Base-by-base conservation (phyloP, 192 early-diverging fungal genomes). In the Backusella circina region DNA sequence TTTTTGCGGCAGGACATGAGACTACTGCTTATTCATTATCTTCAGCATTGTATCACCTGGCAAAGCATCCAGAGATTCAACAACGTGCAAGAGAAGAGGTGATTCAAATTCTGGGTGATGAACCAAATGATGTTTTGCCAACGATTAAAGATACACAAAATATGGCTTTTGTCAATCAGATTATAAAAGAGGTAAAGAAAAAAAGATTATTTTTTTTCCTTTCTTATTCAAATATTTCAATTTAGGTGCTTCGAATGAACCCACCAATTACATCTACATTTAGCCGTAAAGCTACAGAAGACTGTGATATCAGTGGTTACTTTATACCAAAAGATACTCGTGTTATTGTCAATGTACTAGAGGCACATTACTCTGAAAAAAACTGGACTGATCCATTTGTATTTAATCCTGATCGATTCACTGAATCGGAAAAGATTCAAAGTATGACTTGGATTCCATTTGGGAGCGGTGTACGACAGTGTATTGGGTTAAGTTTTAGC, bases 401-500 rank as follows among this genome's bases (percentile, higher is more conserved):
- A 18, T 79, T 79, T 44, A 50, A 79, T 68, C 77, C 77, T 18
- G 77, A 79, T 12, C 26, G 77, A 41, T 79, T 79, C 18, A 36
- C 35, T n/a, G 77, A 74, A n/a, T 28, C 21, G 5, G 44, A 47
- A 47, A 47, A 47, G 44, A n/a, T 30, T 72, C 67, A 6, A 76
- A 47, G 77, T 9, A 81, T 84, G 64, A 37, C 84, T 12, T 90
- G 86, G 84, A 73, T 85, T 1, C 83, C 89, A 12, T 91, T 91
- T 65, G 83, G 89, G 77, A 81, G 79, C 32, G 89, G 88, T 21
- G 65, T 69, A n/a, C 83, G 86, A 38, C 82, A 90, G 78, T 91
- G 90, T 77, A 77, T 90, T 50, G 88, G 87, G 18, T 83, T 87
- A 84, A 86, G 85, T 70, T 91, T 91, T 72, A 82, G 83, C 23